Conservation (phyloP, 441 rosid genomes). For the Adansonia madagascariensis region DNA sequence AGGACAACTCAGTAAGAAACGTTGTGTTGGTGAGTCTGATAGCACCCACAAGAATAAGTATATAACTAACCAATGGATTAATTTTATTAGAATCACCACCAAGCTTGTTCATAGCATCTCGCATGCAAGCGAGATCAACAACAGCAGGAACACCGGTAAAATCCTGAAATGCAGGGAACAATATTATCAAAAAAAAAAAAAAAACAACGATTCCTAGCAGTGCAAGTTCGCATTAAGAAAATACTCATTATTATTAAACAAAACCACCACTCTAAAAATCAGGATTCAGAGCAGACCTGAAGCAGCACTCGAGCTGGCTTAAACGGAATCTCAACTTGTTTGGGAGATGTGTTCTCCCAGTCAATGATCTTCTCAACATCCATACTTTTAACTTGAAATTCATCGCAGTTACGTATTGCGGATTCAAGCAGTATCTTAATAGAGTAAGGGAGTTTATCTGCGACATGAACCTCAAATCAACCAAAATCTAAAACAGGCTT, state of each 20-base stretch:
- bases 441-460: constrained; percentile 66
- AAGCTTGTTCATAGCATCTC: constrained; percentile 76
- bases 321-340: constrained; percentile 71
- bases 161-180: constrained; percentile 46
- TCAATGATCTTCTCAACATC: constrained; percentile 79
- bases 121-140: constrained; percentile 78
- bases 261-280: not conserved
- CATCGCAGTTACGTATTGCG: constrained; percentile 73
- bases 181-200: not conserved
- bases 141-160: constrained; percentile 79
- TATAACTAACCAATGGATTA: constrained; percentile 57
- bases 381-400: constrained; percentile 63
- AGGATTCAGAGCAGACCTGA: constrained; percentile 44
- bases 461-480: constrained; percentile 32
- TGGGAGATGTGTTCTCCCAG: constrained; percentile 68
- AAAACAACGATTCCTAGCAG: not conserved
- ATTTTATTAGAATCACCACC: constrained; percentile 63
- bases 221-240: not conserved
- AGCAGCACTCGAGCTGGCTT: constrained; percentile 75
- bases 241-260: not conserved
- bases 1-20: constrained; percentile 8
- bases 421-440: constrained; percentile 71
- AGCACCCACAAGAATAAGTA: not conserved
- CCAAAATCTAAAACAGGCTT: constrained; percentile 11
- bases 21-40: constrained; percentile 11